Base-by-base conservation (phyloP, 768 basidiomycete species). In the Auricularia auricula-judae region DNA sequence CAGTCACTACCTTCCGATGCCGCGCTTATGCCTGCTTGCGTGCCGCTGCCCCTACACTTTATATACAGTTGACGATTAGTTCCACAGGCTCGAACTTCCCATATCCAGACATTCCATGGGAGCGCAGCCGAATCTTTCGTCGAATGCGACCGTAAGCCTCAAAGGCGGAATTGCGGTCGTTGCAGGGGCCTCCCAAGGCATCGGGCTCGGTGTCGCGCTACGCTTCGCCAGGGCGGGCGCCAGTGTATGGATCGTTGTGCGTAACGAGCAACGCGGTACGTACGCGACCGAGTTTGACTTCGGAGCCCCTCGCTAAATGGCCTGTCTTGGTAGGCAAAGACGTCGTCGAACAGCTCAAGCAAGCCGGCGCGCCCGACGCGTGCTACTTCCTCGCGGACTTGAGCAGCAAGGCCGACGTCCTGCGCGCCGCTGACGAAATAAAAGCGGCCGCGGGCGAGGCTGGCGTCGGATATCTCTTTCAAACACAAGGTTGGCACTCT, bases 151-250 rank as follows among this genome's bases (percentile, higher is more conserved):
- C 47, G 47, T 51, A 5, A 10, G 47, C 47, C 18, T 21, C 10
- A 51, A 10, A 18, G 47, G 47, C 47, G 47, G 3, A n/a, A 66
- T 72, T 35, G 73, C 73, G 10, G 61, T 74, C 21, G 69, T 74
- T 21, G 72, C 71, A 8, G 72, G 71, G 16, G 68, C 72, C 1
- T 67, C 70, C 4, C 67, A 67, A 35, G 72, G 72, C 23, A 73
- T 73, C 29, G 72, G 72, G 23, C 67, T 65, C 14, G 70, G 65
- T n/a, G 70, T 72, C 14, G 72, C 72, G 7, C 39, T 70, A 4
- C 67, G 68, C 3, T 68, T 74, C 23, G 73, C 73, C 8, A 62
- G 68, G 3, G 71, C 72, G 54, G 72, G 72, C 36, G 47, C 54
- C 3, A 51, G 65, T 18, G 64, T 65, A 5, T 51, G 47, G 47